Evolutionary conservation across 2,329 filamentous ascomycete genomes (phyloP), one percentile per base, ranked within the genome.

Genomic region (Fusarium nodosum): DNA sequence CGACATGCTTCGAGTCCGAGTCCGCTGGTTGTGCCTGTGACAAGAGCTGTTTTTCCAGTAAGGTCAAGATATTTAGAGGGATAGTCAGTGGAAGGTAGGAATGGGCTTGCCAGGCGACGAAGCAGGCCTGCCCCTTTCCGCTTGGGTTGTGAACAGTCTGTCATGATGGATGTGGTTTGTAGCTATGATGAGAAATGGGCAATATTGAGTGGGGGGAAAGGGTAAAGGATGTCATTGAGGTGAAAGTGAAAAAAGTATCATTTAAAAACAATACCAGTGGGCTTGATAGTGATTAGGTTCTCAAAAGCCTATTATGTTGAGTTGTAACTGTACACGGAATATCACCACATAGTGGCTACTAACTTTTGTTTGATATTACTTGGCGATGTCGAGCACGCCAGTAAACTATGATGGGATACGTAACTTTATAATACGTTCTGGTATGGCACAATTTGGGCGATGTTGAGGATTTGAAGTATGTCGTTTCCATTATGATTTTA

Each of bases 21-120:
- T 26, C 55, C 46, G 46, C 36, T 57, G n/a, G 47, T 44, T 36
- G 47, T 20, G 15, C 47, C 55, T 4, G 55, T 58, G 7, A 58
- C 22, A 3, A 58, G 24, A 18, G 24, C 55, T 5, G 33, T 33
- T 18, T 30, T 24, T 3, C 38, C 38, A 5, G 15, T 6, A n/a
- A 58, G 47, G 8, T 16, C 10, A 30, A 33, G 16, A 9, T 26
- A 20, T 12, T 22, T 39, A 12, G 36, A 20, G n/a, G 36, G 36
- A n/a, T 22, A 39, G 11, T 5, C 3, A 3, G 16, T 18, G 16
- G 22, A 7, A 26, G 20, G 16, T 50, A 11, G 31, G 2, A n/a
- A 15, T 20, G 11, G 36, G n/a, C 22, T 26, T 18, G 15, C 1
- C 15, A 50, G 6, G 33, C 31, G 46, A 16, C n/a, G 20, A 16